Base-by-base conservation (phyloP, 148 eudicot species). In the Euryodendron excelsum region DNA sequence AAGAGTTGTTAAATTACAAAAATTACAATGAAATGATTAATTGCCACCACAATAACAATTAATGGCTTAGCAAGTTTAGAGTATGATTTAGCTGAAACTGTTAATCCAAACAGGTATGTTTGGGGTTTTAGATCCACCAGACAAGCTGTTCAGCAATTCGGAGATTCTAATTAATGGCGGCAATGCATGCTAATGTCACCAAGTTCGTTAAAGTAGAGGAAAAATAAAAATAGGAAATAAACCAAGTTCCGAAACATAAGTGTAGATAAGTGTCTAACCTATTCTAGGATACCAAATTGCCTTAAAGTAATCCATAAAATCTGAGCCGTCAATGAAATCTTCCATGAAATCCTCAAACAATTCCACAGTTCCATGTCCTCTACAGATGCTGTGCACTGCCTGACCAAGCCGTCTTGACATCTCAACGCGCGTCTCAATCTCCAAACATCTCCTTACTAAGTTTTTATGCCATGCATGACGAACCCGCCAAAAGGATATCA, bases 401-500 rank as follows among this genome's bases (percentile, higher is more conserved):
- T 82, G 83, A 50, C 98, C 93, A 67, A 93, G 90, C 53, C 73
- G 77, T 83, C 86, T 88, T 39, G 91, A 88, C 39, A 96, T 84
- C 79, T 84, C 90, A 41, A 78, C 85, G 47, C 94, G 86, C 68
- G 58, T 87, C 77, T 89, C 90, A 15, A 73, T 81, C 65, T 87
- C 87, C 27, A 91, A 82, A 81, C 98, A 93, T 82, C 87, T 90
- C 84, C 85, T 86, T 71, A 91, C 83, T 79, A 96, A 82, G 83
- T 93, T 93, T 68, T 91, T 96, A 81, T 93, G 99, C 98, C 93
- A 96, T 33, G 93, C 89, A 81, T 93, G 98, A 80, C 99, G 99
- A 83, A 96, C 88, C 68, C 94, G 91, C 99, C 99, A 93, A 73
- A 89, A 80, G 76, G 97, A 96, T 82, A 93, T 78, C 90, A 96